Conservation (phyloP, 1,284 basidiomycete species). For the Fomitopsis betulina region DNA sequence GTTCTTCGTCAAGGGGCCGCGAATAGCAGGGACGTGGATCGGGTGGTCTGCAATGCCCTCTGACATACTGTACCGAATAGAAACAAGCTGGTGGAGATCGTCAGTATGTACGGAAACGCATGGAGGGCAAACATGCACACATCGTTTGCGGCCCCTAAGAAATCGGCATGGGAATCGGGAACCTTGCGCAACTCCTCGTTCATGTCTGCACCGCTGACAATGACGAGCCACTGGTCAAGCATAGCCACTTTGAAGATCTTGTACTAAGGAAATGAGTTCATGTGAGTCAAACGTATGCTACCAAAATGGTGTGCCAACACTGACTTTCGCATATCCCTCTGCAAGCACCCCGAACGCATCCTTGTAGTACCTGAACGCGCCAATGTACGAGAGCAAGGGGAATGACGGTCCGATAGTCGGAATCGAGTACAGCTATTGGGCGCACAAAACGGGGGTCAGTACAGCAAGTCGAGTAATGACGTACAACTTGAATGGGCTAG, state of each 20-base stretch:
- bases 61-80: conserved; percentile 7
- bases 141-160: conserved; percentile 8
- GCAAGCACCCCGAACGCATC: conserved; percentile 24
- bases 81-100: neutral
- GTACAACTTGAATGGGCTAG: too few relatives aligned
- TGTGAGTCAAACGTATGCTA: neutral
- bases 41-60: neutral
- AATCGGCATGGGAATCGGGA: conserved; percentile 29
- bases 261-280: conserved; percentile 5
- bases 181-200: conserved; percentile 33
- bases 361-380: conserved; percentile 2
- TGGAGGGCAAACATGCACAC: conserved; percentile 19
- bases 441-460: neutral
- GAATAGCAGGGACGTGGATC: conserved; percentile 1
- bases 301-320: conserved; percentile 1
- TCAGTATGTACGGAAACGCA: neutral
- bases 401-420: conserved; percentile 2
- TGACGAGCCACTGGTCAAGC: conserved; percentile 27
- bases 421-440: conserved; percentile 1
- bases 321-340: conserved; percentile 35
- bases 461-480: neutral
- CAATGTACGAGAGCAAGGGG: conserved; percentile 3
- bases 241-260: conserved; percentile 28
- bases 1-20: conserved; percentile 10
- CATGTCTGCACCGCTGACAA: conserved; percentile 28